Conservation (phyloP, 495 filamentous ascomycete genomes). For the Viridothelium virens region DNA sequence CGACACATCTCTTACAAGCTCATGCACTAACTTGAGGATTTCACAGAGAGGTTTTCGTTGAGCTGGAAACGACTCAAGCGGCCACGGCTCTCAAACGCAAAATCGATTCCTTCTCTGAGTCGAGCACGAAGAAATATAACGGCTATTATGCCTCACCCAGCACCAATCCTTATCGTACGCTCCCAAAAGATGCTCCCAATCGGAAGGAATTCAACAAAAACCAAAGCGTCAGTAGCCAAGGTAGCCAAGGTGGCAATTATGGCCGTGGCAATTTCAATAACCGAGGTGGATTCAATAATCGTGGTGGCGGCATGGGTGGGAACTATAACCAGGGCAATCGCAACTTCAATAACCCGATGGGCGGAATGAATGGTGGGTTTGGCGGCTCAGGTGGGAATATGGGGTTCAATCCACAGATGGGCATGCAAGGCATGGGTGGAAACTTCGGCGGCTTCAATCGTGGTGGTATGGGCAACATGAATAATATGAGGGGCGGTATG, state of each 20-base stretch:
- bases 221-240: slow-evolving; percentile 42
- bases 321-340: slow-evolving; percentile 33
- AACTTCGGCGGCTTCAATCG: slow-evolving; percentile 22
- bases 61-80: slow-evolving; percentile 76
- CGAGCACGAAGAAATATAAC: slow-evolving; percentile 56
- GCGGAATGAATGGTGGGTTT: slow-evolving; percentile 16
- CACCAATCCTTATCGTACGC: slow-evolving; percentile 79
- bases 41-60: slow-evolving; percentile 80
- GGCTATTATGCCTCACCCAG: slow-evolving; percentile 70
- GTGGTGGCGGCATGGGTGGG: slow-evolving; percentile 31
- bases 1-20: background rate
- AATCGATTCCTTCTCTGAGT: slow-evolving; percentile 55
- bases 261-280: slow-evolving; percentile 34
- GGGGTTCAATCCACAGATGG: slow-evolving; percentile 14
- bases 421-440: slow-evolving; percentile 26
- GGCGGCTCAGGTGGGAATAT: slow-evolving; percentile 25
- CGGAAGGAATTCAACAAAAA: slow-evolving; percentile 49
- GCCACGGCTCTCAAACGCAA: slow-evolving; percentile 77
- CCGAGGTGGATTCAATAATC: slow-evolving; percentile 30
- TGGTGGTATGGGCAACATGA: slow-evolving; percentile 24
- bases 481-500: slow-evolving; percentile 32
- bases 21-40: background rate
- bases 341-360: slow-evolving; percentile 24
- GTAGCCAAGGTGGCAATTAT: slow-evolving; percentile 34
- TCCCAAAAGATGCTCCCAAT: slow-evolving; percentile 82